Conservation (phyloP, 1,139 yeast species). For the Protomyces inundatus region DNA sequence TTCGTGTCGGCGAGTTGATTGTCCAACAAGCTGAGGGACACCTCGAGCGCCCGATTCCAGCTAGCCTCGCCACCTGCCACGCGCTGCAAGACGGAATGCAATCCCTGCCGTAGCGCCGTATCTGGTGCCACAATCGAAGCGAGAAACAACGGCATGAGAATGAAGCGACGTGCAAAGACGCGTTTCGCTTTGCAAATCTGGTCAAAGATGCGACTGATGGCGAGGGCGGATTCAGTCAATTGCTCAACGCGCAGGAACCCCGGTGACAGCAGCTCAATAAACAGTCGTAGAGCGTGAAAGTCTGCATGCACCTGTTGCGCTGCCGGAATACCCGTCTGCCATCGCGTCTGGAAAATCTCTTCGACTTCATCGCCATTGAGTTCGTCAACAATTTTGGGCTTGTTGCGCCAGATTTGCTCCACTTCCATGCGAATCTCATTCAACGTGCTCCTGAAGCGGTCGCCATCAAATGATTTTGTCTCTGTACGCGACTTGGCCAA, state of each 20-base stretch:
- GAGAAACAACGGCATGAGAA: conserved; percentile 22
- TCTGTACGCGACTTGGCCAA: conserved; percentile 4
- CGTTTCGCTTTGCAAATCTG: conserved; percentile 1
- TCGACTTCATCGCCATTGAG: conserved; percentile 10
- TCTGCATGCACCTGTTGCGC: conserved; percentile 8
- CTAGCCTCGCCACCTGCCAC: conserved; percentile 11
- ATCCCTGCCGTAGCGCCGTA: background rate
- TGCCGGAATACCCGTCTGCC: conserved; percentile 15
- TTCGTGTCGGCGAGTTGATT: background rate
- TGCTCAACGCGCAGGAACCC: background rate
- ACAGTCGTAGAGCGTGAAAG: conserved; percentile 5
- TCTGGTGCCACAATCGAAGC: conserved; percentile 14
- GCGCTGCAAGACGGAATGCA: background rate
- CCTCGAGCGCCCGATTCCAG: conserved; percentile 21
- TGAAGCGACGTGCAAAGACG: conserved; percentile 4
- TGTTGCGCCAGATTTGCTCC: conserved; percentile 9
- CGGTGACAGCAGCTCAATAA: conserved; percentile 4
- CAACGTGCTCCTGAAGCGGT: background rate
- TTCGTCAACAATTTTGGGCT: conserved; percentile 18
- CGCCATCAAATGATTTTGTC: background rate
- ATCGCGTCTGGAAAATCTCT: conserved; percentile 12
- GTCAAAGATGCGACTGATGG: conserved; percentile 12
- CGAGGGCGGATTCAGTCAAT: background rate
- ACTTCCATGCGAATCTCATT: background rate
- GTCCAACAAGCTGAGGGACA: background rate